Evolutionary conservation across 2,329 filamentous ascomycete genomes (phyloP).

Genomic region (Penicillium fuscoglaucum): DNA sequence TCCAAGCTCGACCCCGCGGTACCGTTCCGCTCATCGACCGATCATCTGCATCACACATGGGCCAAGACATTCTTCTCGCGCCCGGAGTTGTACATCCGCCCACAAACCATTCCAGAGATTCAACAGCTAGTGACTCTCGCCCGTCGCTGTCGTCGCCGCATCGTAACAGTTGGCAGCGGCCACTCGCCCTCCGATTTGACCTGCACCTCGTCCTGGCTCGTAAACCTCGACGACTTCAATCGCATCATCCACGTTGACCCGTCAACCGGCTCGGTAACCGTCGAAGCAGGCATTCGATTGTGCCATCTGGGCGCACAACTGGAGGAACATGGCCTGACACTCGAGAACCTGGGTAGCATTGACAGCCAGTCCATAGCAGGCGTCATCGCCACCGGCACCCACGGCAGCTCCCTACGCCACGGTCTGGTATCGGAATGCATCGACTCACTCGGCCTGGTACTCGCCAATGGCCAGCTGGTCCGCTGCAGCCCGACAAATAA

Average conservation of each 20-base stretch:
- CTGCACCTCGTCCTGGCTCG: constrained; percentile 88
- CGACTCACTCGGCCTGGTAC: constrained; percentile 71
- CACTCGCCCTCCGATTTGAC: constrained; percentile 93
- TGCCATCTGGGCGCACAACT: constrained; percentile 71
- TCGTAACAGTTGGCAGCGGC: constrained; percentile 84
- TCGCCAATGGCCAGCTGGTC: constrained; percentile 74
- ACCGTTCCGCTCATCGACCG: constrained; percentile 72
- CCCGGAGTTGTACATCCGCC: constrained; percentile 89
- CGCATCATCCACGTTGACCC: constrained; percentile 69
- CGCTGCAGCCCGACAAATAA: constrained; percentile 68
- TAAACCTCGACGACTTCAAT: constrained; percentile 85
- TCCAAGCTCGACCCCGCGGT: constrained; percentile 60
- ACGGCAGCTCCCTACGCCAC: constrained; percentile 82
- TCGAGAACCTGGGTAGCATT: constrained; percentile 93
- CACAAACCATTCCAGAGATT: constrained; percentile 74
- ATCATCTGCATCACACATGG: constrained; percentile 87
- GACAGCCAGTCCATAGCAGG: constrained; percentile 91
- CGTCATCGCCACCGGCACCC: constrained; percentile 88
- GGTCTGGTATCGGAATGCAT: constrained; percentile 82
- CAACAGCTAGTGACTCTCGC: constrained; percentile 81
- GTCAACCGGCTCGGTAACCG: constrained; percentile 66
- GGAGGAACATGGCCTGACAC: constrained; percentile 72
- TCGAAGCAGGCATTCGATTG: constrained; percentile 87
- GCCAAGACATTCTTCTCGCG: constrained; percentile 86
- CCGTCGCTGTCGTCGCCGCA: constrained; percentile 72